These are phyloP conservation scores for Lipomyces oligophaga DNA, from an alignment of 805 yeast species.

Conservation along the genomic window DNA sequence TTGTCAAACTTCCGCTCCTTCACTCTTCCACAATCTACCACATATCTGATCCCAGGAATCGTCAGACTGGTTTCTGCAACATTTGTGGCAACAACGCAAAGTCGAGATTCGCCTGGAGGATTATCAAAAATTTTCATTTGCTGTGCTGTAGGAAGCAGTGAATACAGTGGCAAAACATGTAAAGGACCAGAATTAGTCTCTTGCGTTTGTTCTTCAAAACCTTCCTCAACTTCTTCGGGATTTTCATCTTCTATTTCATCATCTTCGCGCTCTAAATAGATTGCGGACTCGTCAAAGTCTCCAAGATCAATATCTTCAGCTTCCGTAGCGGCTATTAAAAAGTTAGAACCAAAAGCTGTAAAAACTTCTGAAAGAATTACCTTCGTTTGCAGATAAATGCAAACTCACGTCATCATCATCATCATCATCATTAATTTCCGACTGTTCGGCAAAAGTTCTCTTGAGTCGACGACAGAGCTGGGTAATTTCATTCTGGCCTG, in stretches of 20 bases:
- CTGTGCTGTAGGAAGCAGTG: slow-evolving; percentile 87
- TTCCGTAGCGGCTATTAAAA: slow-evolving; percentile 45
- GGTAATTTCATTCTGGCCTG: slow-evolving; percentile 91
- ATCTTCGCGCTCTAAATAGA: too few relatives aligned
- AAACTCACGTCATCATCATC: slow-evolving; percentile 33
- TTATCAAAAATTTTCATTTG: slow-evolving; percentile 87
- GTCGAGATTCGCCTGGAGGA: slow-evolving; percentile 80
- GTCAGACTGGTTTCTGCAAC: slow-evolving; percentile 98
- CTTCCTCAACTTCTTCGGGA: slow-evolving; percentile 51
- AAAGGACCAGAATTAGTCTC: slow-evolving; percentile 55
- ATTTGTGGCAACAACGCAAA: slow-evolving; percentile 93
- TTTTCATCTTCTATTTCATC: slow-evolving; percentile 39
- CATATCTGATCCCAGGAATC: slow-evolving; percentile 91
- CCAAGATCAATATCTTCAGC: slow-evolving; percentile 77
- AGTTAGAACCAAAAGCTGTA: background rate
- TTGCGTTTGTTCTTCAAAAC: slow-evolving; percentile 62
- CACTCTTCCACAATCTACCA: slow-evolving; percentile 90
- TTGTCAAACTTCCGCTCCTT: slow-evolving; percentile 82
- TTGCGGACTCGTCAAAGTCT: slow-evolving; percentile 27
- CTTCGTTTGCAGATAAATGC: slow-evolving; percentile 30
- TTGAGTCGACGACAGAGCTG: slow-evolving; percentile 67
- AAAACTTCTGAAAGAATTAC: slow-evolving; percentile 32
- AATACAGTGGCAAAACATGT: slow-evolving; percentile 87
- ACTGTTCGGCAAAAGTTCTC: slow-evolving; percentile 59
- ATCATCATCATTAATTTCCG: slow-evolving; percentile 30